Conservation (phyloP, 441 rosid species). For the Adansonia rubrostipa region DNA sequence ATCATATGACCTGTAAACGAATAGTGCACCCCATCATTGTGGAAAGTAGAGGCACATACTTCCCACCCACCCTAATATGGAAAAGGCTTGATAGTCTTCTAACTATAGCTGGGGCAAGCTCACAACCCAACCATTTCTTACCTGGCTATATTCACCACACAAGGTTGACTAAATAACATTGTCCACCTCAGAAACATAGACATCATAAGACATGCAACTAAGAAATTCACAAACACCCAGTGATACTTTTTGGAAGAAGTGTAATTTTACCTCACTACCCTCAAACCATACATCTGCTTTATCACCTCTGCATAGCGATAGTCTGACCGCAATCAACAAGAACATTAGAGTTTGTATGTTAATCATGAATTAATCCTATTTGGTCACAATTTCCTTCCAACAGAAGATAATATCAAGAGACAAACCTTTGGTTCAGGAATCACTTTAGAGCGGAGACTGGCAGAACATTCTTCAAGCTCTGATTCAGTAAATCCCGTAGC, state of each 20-base stretch:
- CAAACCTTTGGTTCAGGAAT: conserved; percentile 76
- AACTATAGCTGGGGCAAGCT: not conserved
- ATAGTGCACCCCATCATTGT: not conserved
- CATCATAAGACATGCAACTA: conserved; percentile 7
- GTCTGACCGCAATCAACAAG: conserved; percentile 58
- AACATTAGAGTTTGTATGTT: conserved; percentile 27
- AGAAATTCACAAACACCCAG: not conserved
- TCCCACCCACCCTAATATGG: conserved; percentile 4
- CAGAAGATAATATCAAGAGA: conserved; percentile 23
- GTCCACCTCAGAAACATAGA: not conserved
- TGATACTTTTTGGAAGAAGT: not conserved
- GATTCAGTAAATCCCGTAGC: conserved; percentile 93
- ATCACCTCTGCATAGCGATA: conserved; percentile 66
- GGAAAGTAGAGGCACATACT: not conserved
- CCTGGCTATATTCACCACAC: not conserved
- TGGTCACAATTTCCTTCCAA: conserved; percentile 1
- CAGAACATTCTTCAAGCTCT: conserved; percentile 79
- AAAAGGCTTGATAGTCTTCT: not conserved
- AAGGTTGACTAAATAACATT: not conserved
- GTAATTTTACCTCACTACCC: conserved; percentile 69
- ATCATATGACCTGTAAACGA: conserved; percentile 1
- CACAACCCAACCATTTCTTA: not conserved
- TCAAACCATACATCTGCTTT: conserved; percentile 93
- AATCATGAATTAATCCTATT: conserved; percentile 15
- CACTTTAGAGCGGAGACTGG: conserved; percentile 80